phyloP scores from a whole-genome alignment of 257 asterid species.

The Solanum peruvianum region DNA sequence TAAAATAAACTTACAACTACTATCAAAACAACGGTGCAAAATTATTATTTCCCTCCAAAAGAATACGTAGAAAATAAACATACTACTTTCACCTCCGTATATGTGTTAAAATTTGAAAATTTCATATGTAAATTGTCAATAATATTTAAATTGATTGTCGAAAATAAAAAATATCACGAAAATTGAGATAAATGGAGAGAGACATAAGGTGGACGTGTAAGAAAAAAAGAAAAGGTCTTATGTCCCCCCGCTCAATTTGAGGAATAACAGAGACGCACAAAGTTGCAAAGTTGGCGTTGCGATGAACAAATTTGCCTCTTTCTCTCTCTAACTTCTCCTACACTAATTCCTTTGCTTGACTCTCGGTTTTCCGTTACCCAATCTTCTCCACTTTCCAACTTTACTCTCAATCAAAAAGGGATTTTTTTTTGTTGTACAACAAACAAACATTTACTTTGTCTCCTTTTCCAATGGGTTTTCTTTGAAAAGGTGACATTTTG shows the following conservation, averaged over 20 bases:
- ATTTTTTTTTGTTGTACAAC: background rate
- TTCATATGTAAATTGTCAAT: rapidly evolving
- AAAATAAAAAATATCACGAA: no score
- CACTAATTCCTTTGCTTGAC: constrained; percentile 24
- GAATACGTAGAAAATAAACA: no score
- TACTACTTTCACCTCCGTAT: no score
- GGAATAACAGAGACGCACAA: background rate
- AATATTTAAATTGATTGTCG: rapidly evolving
- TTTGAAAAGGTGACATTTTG: constrained; percentile 11
- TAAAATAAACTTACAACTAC: background rate
- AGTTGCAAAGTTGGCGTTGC: background rate
- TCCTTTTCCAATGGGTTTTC: background rate
- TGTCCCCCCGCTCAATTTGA: background rate
- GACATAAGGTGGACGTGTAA: constrained; percentile 5
- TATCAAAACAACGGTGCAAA: background rate
- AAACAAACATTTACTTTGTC: background rate
- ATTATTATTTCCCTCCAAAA: no score
- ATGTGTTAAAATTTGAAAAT: no score
- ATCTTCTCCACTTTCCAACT: background rate
- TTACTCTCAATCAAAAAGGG: background rate
- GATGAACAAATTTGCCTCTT: background rate
- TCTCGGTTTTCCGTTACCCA: constrained; percentile 32
- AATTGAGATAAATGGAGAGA: background rate
- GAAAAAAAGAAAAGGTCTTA: background rate
- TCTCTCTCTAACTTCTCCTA: constrained; percentile 8